Conservation (phyloP, 768 basidiomycete species). For the Lentinula raphanica region DNA sequence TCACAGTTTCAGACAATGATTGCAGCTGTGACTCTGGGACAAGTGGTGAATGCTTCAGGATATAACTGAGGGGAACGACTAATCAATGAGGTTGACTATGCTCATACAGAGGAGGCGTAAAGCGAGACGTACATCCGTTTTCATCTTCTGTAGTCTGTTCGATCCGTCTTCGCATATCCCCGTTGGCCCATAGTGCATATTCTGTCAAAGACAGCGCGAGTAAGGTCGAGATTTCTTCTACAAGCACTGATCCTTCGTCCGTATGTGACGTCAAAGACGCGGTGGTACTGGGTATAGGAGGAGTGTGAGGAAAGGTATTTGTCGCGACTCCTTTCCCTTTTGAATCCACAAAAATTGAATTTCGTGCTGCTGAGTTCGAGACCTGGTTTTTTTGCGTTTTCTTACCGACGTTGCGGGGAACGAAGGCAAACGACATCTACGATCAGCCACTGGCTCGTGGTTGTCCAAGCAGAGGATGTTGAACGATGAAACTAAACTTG, state of each 20-base stretch:
- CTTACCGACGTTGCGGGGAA: not conserved
- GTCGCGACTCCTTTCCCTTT: not conserved
- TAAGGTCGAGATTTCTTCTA: constrained; percentile 46
- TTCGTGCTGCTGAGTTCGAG: not conserved
- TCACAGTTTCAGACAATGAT: constrained; percentile 33
- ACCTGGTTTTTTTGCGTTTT: not conserved
- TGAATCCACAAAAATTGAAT: too few relatives aligned
- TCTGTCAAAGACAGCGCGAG: constrained; percentile 64
- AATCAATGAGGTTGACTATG: constrained; percentile 9
- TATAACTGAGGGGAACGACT: constrained; percentile 59
- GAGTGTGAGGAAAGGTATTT: not conserved
- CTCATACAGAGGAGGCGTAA: not conserved
- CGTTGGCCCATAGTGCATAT: constrained; percentile 61
- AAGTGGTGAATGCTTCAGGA: constrained; percentile 38
- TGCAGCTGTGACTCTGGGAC: constrained; percentile 16
- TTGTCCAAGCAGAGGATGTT: too few relatives aligned
- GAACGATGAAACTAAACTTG: too few relatives aligned
- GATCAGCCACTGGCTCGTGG: too few relatives aligned
- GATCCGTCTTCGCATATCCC: constrained; percentile 45
- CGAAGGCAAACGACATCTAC: not conserved
- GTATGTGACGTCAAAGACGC: not conserved
- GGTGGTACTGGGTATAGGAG: not conserved
- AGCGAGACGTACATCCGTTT: constrained; percentile 39
- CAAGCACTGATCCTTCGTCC: constrained; percentile 16
- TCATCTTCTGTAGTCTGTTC: constrained; percentile 11